Conservation (phyloP, 345 rosid species). For the Iberis pinnata region DNA sequence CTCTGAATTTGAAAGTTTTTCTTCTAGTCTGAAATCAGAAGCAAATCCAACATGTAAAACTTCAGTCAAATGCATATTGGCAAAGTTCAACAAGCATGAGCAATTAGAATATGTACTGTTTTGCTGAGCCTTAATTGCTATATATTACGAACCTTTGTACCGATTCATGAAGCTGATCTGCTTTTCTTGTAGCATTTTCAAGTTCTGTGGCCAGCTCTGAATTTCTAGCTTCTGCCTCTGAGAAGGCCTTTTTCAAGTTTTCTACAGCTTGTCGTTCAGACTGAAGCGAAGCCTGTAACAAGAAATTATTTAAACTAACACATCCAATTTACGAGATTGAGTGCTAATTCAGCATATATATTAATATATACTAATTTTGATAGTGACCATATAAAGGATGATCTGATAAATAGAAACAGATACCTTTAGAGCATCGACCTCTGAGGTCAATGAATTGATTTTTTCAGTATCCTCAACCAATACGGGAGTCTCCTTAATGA, state of each 20-base stretch:
- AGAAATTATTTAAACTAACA: neutral
- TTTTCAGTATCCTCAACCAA: constrained; percentile 85
- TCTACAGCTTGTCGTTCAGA: constrained; percentile 63
- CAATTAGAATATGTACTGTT: neutral
- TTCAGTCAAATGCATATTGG: neutral
- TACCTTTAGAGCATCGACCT: constrained; percentile 84
- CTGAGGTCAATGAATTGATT: constrained; percentile 57
- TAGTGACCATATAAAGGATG: neutral
- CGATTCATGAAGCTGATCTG: constrained; percentile 91
- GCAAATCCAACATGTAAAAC: constrained; percentile 20
- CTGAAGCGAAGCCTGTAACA: constrained; percentile 52
- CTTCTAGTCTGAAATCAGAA: constrained; percentile 64
- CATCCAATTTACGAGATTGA: neutral
- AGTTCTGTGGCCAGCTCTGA: constrained; percentile 67
- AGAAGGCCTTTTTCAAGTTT: constrained; percentile 50
- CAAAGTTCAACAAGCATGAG: constrained; percentile 5
- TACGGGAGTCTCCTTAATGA: constrained; percentile 63
- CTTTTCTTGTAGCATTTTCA: constrained; percentile 63
- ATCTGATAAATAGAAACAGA: no score
- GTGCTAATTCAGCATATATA: no score
- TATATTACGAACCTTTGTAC: constrained; percentile 74
- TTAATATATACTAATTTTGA: neutral
- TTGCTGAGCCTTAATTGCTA: constrained; percentile 3
- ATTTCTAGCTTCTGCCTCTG: constrained; percentile 59
- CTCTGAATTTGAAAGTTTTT: constrained; percentile 91